Evolutionary conservation across 2,329 filamentous ascomycete genomes (phyloP).

Genomic region (Trichophyton equinum): DNA sequence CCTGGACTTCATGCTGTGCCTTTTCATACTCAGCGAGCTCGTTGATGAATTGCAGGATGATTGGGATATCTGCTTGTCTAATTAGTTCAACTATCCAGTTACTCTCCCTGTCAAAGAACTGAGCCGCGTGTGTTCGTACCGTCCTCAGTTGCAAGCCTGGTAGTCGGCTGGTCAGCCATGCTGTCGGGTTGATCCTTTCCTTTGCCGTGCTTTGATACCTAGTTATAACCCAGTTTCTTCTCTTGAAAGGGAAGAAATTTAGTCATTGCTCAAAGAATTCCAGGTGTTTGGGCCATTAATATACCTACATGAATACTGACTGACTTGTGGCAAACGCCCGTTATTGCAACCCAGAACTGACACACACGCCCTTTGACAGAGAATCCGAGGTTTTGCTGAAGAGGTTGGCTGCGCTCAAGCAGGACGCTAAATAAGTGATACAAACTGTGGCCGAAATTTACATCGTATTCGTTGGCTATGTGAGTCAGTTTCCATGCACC

Average conservation of each 20-base stretch:
- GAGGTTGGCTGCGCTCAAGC: too few species aligned
- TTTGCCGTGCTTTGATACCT: not conserved
- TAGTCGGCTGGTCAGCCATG: slow-evolving; percentile 27
- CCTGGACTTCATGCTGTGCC: slow-evolving; percentile 58
- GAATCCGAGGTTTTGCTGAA: not conserved
- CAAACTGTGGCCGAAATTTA: not conserved
- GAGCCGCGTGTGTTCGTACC: slow-evolving; percentile 15
- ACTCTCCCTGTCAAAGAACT: not conserved
- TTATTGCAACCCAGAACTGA: not conserved
- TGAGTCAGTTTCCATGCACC: not conserved
- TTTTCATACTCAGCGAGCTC: slow-evolving; percentile 85
- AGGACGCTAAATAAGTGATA: not conserved
- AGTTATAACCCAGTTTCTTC: not conserved
- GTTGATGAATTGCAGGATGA: slow-evolving; percentile 69
- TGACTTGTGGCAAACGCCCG: not conserved
- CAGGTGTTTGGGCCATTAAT: not conserved
- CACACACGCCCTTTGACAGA: not conserved
- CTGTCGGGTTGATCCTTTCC: too few species aligned
- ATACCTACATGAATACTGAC: not conserved
- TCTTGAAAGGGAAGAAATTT: not conserved
- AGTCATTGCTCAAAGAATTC: not conserved
- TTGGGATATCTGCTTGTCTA: slow-evolving; percentile 52
- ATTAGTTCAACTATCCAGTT: not conserved
- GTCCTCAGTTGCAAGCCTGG: slow-evolving; percentile 31
- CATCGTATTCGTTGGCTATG: not conserved